Evolutionary conservation across 2,329 filamentous ascomycete genomes (phyloP).

Genomic region (Pestalotiopsis sp.): DNA sequence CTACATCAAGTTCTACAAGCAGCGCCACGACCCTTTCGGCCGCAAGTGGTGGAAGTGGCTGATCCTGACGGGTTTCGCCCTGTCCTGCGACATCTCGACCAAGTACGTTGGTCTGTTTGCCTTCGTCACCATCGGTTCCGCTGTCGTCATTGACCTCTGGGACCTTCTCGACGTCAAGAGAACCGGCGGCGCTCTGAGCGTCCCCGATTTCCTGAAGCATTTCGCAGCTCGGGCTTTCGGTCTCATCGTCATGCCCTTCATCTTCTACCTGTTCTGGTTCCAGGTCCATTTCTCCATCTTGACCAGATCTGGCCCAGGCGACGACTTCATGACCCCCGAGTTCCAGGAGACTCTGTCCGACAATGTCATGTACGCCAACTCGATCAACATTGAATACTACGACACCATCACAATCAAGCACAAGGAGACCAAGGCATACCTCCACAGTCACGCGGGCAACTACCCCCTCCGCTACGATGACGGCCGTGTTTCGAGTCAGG

Average conservation of each 20-base stretch:
- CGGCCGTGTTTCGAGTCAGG: constrained; percentile 94
- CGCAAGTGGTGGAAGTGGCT: constrained; percentile 99
- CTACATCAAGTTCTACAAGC: constrained; percentile 98
- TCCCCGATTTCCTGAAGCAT: constrained; percentile 84
- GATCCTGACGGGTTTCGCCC: constrained; percentile 86
- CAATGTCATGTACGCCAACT: constrained; percentile 87
- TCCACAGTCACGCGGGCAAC: constrained; percentile 87
- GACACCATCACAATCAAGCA: constrained; percentile 86
- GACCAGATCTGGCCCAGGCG: constrained; percentile 84
- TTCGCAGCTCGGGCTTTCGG: constrained; percentile 85
- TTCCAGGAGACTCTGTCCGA: constrained; percentile 97
- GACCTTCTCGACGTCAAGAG: constrained; percentile 89
- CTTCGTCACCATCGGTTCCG: constrained; percentile 94
- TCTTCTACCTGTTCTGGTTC: constrained; percentile 99
- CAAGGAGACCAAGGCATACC: constrained; percentile 96
- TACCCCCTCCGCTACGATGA: constrained; percentile 98
- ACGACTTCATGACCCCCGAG: constrained; percentile 98
- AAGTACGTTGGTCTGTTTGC: constrained; percentile 98
- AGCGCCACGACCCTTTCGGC: constrained; percentile 84
- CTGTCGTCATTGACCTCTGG: constrained; percentile 94
- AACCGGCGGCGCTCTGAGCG: constrained; percentile 74
- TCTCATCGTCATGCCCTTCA: constrained; percentile 86
- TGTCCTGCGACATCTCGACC: constrained; percentile 97
- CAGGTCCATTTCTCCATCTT: constrained; percentile 97
- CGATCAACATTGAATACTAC: constrained; percentile 85